Percentiles rank a stretch among this genome's conserved stretches.
phyloP scores from a whole-genome alignment of 768 basidiomycete species.

The Pleurotus citrinopileatus region DNA sequence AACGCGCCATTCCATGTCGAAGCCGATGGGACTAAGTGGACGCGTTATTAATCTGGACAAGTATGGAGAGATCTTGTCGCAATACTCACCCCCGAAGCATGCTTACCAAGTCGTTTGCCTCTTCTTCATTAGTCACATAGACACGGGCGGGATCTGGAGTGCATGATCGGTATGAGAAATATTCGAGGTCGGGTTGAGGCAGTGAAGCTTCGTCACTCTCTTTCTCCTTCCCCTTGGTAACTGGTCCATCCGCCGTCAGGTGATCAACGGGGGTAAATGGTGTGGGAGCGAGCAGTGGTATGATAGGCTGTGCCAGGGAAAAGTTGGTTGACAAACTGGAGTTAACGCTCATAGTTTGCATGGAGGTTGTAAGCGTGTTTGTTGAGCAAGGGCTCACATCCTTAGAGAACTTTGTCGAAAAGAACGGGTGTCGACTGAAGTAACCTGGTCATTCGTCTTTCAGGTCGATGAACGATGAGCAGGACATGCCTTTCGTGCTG shows the following conservation, averaged over 20 bases:
- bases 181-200: conserved; percentile 14
- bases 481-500: no score
- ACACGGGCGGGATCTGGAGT: conserved; percentile 22
- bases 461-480: no score
- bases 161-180: conserved; percentile 29
- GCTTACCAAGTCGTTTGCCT: conserved; percentile 27
- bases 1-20: conserved; percentile 34
- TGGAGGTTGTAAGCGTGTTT: not conserved
- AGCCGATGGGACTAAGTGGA: conserved; percentile 23
- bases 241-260: not conserved
- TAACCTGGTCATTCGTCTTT: no score
- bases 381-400: not conserved
- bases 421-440: not conserved
- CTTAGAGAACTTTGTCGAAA: not conserved
- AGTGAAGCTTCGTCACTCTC: not conserved
- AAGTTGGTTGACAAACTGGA: not conserved
- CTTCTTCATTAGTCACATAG: conserved; percentile 26
- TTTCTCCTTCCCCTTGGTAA: not conserved
- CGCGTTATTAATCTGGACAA: not conserved
- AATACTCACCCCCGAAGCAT: conserved; percentile 22
- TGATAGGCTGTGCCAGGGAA: no score
- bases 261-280: no score
- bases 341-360: not conserved
- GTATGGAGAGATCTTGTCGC: not conserved
- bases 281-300: no score